Percentiles rank a stretch among this genome's conserved stretches.
Conservation (phyloP, 2,329 filamentous ascomycete genomes). For the Diaporthe australafricana region DNA sequence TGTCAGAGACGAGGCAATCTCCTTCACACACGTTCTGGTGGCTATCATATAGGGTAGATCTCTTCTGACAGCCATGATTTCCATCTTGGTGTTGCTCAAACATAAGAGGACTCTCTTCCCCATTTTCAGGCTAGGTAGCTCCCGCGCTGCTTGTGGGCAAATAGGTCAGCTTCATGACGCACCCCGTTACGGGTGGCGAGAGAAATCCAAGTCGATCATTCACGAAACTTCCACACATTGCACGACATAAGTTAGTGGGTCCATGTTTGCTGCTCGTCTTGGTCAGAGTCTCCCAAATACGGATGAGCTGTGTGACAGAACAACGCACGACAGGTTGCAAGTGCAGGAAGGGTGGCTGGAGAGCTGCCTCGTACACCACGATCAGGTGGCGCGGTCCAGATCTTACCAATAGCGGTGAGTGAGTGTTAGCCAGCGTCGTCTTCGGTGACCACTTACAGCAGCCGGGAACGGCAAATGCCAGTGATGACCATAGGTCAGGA, state of each 20-base stretch:
- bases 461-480: background rate
- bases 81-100: too few relatives aligned
- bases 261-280: background rate
- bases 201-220: background rate
- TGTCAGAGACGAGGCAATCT: too few relatives aligned
- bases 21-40: too few relatives aligned
- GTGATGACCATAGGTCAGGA: background rate
- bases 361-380: background rate
- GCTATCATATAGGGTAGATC: too few relatives aligned
- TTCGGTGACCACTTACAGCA: background rate
- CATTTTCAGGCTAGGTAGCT: too few relatives aligned
- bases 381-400: background rate
- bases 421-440: background rate
- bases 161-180: too few relatives aligned
- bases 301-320: background rate
- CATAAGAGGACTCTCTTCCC: too few relatives aligned
- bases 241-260: background rate
- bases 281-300: background rate
- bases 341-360: background rate
- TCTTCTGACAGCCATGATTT: too few relatives aligned
- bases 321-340: background rate
- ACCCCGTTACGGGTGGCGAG: background rate
- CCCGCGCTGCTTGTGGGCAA: too few relatives aligned
- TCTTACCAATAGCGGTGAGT: background rate
- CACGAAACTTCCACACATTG: too few relatives aligned